Evolutionary conservation across 2,329 filamentous ascomycete genomes (phyloP).

Genomic region (Penicillium verrucosum): DNA sequence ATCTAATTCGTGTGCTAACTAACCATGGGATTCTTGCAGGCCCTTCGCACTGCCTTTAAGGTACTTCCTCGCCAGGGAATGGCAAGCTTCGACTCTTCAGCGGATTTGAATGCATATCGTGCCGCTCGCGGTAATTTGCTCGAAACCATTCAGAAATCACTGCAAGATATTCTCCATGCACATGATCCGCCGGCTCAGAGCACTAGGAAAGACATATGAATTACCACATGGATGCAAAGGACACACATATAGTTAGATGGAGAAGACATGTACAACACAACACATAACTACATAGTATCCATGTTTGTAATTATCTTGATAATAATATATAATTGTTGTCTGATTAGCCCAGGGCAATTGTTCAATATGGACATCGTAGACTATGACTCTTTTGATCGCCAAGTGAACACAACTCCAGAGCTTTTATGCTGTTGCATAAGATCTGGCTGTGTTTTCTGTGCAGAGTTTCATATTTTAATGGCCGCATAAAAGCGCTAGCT

Average conservation of each 20-base stretch:
- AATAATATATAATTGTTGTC: neutral
- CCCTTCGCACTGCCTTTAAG: neutral
- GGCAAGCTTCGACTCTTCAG: neutral
- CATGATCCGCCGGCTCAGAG: neutral
- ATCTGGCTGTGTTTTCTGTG: neutral
- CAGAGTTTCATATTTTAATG: neutral
- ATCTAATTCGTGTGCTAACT: neutral
- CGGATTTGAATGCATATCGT: neutral
- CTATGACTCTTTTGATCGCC: neutral
- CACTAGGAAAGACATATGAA: neutral
- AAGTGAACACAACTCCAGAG: neutral
- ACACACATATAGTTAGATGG: neutral
- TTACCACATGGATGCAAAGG: neutral
- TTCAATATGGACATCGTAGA: neutral
- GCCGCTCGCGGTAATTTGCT: neutral
- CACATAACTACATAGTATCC: neutral
- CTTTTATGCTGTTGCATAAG: neutral
- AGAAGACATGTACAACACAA: neutral
- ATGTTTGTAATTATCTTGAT: neutral
- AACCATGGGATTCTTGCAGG: neutral
- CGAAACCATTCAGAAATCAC: neutral
- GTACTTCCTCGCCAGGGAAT: neutral
- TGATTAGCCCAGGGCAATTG: neutral
- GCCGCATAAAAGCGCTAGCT: neutral
- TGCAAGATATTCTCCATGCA: neutral